Percentiles rank a stretch among this genome's conserved stretches.
Conservation (phyloP, 192 early-diverging fungal species). For the Jimgerdemannia lactiflua region DNA sequence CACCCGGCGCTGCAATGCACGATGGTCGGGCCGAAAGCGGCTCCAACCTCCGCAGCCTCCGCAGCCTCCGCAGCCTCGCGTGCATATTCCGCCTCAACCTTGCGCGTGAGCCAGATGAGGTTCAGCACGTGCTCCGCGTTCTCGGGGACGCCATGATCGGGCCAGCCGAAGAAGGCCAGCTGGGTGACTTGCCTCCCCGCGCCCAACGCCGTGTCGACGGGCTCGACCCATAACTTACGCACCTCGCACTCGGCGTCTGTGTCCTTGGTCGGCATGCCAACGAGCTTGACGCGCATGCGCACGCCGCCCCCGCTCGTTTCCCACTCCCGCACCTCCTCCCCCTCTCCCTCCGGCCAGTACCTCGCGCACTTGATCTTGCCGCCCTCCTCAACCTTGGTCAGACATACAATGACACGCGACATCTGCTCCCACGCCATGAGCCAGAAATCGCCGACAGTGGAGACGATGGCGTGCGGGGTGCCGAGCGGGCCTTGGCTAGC, state of each 20-base stretch:
- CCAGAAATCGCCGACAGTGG: slow-evolving; percentile 86
- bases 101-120: slow-evolving; percentile 26
- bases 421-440: slow-evolving; percentile 83
- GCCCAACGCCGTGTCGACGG: slow-evolving; percentile 14
- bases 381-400: slow-evolving; percentile 75
- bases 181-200: slow-evolving; percentile 48
- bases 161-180: slow-evolving; percentile 79
- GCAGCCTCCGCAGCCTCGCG: slow-evolving; percentile 26
- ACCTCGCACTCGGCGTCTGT: slow-evolving; percentile 14
- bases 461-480: neutral
- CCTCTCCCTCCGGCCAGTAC: slow-evolving; percentile 75
- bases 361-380: slow-evolving; percentile 74
- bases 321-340: slow-evolving; percentile 15
- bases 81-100: slow-evolving; percentile 4
- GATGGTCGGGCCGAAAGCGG: slow-evolving; percentile 52
- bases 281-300: slow-evolving; percentile 4
- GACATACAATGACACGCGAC: slow-evolving; percentile 78
- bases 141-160: slow-evolving; percentile 74
- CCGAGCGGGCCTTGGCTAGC: slow-evolving; percentile 86
- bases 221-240: slow-evolving; percentile 21
- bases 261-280: slow-evolving; percentile 4
- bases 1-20: slow-evolving; percentile 89
- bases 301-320: neutral
- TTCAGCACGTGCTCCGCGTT: slow-evolving; percentile 49
- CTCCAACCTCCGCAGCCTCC: neutral